Evolutionary conservation across 169 alveolate species (phyloP), one percentile per base, ranked within the genome.

Genomic region (Sarcocystis neurona): DNA sequence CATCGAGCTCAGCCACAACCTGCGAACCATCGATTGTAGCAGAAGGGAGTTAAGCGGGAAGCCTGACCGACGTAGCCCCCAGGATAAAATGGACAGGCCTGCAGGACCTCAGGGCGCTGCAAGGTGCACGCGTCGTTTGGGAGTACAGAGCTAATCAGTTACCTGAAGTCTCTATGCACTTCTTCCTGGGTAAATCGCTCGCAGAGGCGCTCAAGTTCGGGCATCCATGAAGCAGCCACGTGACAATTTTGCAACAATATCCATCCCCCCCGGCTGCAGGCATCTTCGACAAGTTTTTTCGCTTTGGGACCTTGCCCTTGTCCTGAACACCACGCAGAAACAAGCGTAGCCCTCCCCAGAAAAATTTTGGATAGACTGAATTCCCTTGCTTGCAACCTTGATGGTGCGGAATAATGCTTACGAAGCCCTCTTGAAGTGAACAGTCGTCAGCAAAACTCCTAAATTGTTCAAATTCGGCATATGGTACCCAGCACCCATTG

Each of bases 301-400:
- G 99, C 99, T 94, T 97, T 98, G 47, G 94, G 96, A 20, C 97
- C 99, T 93, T 98, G 97, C 1, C 99, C 99, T 90, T 96, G 95
- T 18, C 99, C 99, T 43, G 96, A 44, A 70, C 18, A 50, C 39
- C 43, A 41, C 1, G 48, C 60, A n/a, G 30, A 41, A 87, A 34
- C n/a, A 2, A 23, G 23, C 97, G 93, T 39, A 95, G n/a, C n/a
- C n/a, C n/a, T n/a, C n/a, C n/a, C n/a, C n/a, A n/a, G n/a, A n/a
- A n/a, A n/a, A n/a, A n/a, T n/a, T n/a, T n/a, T n/a, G n/a, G n/a
- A n/a, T n/a, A n/a, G n/a, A n/a, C n/a, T n/a, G n/a, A n/a, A n/a
- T n/a, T n/a, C n/a, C n/a, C n/a, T n/a, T n/a, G n/a, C n/a, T n/a
- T n/a, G n/a, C n/a, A n/a, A n/a, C n/a, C n/a, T n/a, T n/a, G n/a